phyloP scores from a whole-genome alignment of 1,139 yeast species.

The Saccharomyces pastorianus region DNA sequence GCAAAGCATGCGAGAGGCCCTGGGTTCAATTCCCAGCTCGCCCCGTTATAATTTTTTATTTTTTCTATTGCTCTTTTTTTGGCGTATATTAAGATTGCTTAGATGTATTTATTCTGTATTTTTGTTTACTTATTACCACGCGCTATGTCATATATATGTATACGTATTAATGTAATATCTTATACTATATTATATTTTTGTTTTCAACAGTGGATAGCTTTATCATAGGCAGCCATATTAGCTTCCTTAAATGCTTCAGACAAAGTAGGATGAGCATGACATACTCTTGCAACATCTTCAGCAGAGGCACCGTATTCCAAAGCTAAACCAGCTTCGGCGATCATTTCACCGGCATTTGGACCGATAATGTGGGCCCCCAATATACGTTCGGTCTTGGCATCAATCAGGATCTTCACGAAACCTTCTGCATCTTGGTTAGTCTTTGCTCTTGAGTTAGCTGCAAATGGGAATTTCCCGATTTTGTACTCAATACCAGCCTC shows the following conservation, averaged over 20 bases:
- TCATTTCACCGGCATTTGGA: constrained; percentile 99
- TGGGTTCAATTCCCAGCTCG: constrained; percentile 9
- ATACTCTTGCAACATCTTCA: constrained; percentile 93
- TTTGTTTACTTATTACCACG: background rate
- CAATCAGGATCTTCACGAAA: constrained; percentile 89
- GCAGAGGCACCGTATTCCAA: constrained; percentile 98
- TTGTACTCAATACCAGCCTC: constrained; percentile 87
- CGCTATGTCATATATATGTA: background rate
- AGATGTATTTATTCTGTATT: background rate
- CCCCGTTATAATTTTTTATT: constrained; percentile 5
- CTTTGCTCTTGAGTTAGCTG: constrained; percentile 99
- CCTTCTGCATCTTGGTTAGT: constrained; percentile 97
- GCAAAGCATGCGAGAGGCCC: constrained; percentile 8
- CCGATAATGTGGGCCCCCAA: constrained; percentile 97
- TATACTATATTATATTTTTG: constrained; percentile 1
- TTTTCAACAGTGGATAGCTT: constrained; percentile 71
- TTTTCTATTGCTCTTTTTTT: background rate
- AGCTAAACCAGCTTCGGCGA: constrained; percentile 97
- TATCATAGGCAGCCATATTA: constrained; percentile 84
- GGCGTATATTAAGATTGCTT: too few relatives aligned
- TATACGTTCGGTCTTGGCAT: constrained; percentile 93
- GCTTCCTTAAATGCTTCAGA: constrained; percentile 99
- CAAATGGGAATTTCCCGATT: constrained; percentile 95
- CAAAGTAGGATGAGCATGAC: constrained; percentile 98
- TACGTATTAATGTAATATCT: background rate